These are phyloP conservation scores for Bipolaris gigantea DNA, from an alignment of 2,329 filamentous ascomycete genomes.

Conservation along the genomic window DNA sequence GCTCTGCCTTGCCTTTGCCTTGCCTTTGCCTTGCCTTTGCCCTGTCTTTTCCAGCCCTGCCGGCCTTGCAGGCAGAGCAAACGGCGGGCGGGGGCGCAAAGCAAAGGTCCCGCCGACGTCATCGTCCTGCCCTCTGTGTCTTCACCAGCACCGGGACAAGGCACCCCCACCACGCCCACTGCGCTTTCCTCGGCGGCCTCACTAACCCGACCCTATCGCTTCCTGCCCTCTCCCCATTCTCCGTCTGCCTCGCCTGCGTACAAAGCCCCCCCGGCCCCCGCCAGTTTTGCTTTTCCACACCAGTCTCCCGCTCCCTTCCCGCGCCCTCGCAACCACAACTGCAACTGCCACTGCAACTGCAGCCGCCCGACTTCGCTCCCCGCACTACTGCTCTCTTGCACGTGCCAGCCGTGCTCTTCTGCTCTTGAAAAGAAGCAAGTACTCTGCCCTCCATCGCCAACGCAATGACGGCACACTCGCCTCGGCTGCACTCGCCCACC, in stretches of 20 bases:
- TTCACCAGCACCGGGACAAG: conserved; percentile 14
- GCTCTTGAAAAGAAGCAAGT: not conserved
- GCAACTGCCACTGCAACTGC: too few species aligned
- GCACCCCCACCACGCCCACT: conserved; percentile 4
- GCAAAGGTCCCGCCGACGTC: conserved; percentile 11
- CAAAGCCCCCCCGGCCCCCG: conserved; percentile 1
- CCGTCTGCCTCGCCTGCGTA: not conserved
- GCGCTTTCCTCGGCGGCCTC: conserved; percentile 12
- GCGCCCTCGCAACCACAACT: conserved; percentile 7
- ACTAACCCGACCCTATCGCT: conserved; percentile 1
- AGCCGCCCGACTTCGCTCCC: not conserved
- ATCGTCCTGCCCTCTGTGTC: not conserved
- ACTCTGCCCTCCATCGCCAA: not conserved
- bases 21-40: too few species aligned
- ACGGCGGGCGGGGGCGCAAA: conserved; percentile 6
- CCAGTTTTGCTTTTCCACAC: not conserved
- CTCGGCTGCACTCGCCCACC: conserved; percentile 39
- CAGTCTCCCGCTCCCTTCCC: conserved; percentile 1
- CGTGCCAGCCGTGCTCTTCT: conserved; percentile 14
- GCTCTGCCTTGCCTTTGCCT: too few species aligned
- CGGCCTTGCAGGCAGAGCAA: conserved; percentile 6
- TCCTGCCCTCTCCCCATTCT: not conserved
- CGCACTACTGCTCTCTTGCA: conserved; percentile 8
- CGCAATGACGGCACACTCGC: conserved; percentile 42
- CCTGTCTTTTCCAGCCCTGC: not conserved